phyloP scores from a whole-genome alignment of 148 eudicot species.

The Camellia sinensis region DNA sequence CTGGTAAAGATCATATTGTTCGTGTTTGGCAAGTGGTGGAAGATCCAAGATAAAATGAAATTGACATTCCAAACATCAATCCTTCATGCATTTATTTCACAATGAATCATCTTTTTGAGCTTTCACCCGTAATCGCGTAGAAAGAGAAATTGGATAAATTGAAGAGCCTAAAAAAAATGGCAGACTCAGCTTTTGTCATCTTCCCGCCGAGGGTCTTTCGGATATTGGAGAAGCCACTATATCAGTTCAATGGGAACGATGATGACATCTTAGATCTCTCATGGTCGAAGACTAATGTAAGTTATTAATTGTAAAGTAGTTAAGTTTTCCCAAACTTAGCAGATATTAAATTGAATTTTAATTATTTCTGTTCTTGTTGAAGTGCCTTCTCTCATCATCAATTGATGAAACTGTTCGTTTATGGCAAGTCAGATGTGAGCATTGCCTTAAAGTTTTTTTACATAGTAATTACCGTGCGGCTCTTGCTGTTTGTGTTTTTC shows the following conservation, averaged over 20 bases:
- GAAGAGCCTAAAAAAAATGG: constrained; percentile 40
- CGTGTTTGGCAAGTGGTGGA: constrained; percentile 83
- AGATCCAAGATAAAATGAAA: constrained; percentile 54
- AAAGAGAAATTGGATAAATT: constrained; percentile 46
- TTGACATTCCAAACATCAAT: constrained; percentile 70
- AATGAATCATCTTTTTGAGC: constrained; percentile 58
- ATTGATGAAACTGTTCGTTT: constrained; percentile 84
- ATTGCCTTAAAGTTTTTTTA: constrained; percentile 68
- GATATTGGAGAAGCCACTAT: constrained; percentile 68
- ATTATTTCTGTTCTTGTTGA: constrained; percentile 30
- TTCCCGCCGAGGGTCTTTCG: constrained; percentile 82
- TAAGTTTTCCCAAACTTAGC: not conserved
- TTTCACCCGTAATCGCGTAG: constrained; percentile 46
- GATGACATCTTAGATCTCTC: constrained; percentile 80
- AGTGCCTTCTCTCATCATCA: constrained; percentile 80
- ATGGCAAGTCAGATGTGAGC: constrained; percentile 73
- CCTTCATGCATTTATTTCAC: constrained; percentile 75
- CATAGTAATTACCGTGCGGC: constrained; percentile 75
- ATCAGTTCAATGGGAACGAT: constrained; percentile 66
- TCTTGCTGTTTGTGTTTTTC: constrained; percentile 1
- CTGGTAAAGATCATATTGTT: constrained; percentile 82
- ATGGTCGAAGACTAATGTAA: constrained; percentile 69
- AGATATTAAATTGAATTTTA: constrained; percentile 4
- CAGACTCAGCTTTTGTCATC: constrained; percentile 80
- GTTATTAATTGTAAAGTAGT: constrained; percentile 26